Conservation (phyloP, 768 basidiomycete genomes). For the Suillus occidentalis region DNA sequence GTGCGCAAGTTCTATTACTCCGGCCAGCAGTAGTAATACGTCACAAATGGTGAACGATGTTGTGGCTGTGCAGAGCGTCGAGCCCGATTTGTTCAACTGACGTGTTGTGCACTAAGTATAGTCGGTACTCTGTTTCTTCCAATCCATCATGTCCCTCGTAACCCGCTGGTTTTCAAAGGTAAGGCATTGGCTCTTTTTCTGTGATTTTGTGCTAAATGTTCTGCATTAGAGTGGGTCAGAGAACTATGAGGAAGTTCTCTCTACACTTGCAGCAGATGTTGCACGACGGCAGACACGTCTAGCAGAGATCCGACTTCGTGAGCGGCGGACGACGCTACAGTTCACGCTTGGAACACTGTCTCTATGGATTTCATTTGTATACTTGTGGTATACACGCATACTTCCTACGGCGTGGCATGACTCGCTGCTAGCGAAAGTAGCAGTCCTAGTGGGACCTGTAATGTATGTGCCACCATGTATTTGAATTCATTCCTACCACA, state of each 20-base stretch:
- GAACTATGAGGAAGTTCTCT: constrained; percentile 77
- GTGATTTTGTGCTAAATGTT: neutral
- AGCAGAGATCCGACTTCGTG: constrained; percentile 82
- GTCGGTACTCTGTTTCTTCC: neutral
- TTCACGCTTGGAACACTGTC: constrained; percentile 79
- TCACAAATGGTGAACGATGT: neutral
- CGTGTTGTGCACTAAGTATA: neutral
- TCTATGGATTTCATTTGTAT: constrained; percentile 70
- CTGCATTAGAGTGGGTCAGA: constrained; percentile 36
- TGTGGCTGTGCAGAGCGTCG: constrained; percentile 1
- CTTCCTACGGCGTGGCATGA: constrained; percentile 42
- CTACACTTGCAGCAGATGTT: constrained; percentile 65
- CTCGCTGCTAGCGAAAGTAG: constrained; percentile 38
- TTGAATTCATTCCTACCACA: neutral
- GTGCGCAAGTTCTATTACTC: too few relatives aligned
- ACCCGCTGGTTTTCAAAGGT: constrained; percentile 31
- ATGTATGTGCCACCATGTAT: constrained; percentile 50
- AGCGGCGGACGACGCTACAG: constrained; percentile 74
- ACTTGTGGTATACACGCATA: constrained; percentile 67
- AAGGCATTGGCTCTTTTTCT: neutral
- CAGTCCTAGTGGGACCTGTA: constrained; percentile 72
- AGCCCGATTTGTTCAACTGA: constrained; percentile 5
- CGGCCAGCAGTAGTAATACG: neutral
- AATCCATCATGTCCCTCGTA: constrained; percentile 30
- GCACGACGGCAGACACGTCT: constrained; percentile 72